Evolutionary conservation across 441 rosid species (phyloP).

Genomic region (Adansonia gregorii): DNA sequence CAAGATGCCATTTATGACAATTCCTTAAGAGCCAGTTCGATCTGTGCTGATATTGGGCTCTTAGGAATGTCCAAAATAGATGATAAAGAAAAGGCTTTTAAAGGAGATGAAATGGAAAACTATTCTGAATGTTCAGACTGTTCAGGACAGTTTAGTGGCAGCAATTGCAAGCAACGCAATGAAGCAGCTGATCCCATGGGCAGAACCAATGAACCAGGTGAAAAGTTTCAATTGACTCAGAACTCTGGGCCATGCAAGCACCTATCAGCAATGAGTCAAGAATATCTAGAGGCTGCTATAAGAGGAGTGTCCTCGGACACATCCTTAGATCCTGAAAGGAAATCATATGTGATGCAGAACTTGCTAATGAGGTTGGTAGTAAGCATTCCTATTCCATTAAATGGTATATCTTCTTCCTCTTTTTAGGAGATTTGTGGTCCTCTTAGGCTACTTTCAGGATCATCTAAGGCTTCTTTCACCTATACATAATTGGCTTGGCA

Average conservation of each 20-base stretch:
- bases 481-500: background rate
- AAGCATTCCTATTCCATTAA: conserved; percentile 19
- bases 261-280: conserved; percentile 52
- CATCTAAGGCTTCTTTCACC: background rate
- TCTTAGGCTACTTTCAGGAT: background rate
- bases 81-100: conserved; percentile 31
- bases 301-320: conserved; percentile 74
- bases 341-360: conserved; percentile 68
- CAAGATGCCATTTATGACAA: conserved; percentile 31
- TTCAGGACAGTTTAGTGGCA: conserved; percentile 35
- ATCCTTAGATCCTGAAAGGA: conserved; percentile 67
- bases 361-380: conserved; percentile 73
- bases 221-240: conserved; percentile 34
- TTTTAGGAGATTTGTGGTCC: conserved; percentile 7
- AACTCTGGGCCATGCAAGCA: conserved; percentile 43
- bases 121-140: conserved; percentile 29
- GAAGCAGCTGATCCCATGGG: conserved; percentile 33
- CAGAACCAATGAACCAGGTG: conserved; percentile 29
- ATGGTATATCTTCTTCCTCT: background rate
- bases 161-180: conserved; percentile 35
- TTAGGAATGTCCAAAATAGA: conserved; percentile 33
- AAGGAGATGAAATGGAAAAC: conserved; percentile 29
- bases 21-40: conserved; percentile 27
- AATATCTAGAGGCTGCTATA: conserved; percentile 62
- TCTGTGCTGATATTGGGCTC: conserved; percentile 31